phyloP scores from a whole-genome alignment of 2,329 filamentous ascomycete species.

The Cytospora paraplurivora region DNA sequence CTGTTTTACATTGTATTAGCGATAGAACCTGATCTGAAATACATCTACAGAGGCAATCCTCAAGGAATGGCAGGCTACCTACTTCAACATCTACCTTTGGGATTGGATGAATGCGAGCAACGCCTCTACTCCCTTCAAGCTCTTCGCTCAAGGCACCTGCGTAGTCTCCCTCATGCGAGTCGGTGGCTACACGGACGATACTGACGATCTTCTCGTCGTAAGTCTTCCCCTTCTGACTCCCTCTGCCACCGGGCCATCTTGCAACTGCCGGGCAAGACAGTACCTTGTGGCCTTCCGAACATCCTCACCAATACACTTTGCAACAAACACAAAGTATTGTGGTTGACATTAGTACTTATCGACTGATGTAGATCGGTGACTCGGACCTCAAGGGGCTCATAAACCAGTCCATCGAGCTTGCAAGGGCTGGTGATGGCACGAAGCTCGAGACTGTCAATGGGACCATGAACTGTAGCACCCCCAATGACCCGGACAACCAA shows the following conservation, averaged over 20 bases:
- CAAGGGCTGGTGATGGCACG: conserved; percentile 1
- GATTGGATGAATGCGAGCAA: conserved; percentile 1
- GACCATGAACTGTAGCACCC: conserved; percentile 10
- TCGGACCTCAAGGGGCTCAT: conserved; percentile 11
- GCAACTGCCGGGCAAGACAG: not conserved
- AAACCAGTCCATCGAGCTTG: conserved; percentile 11
- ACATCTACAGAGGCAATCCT: not conserved
- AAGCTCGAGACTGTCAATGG: conserved; percentile 4
- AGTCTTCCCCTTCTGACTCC: not conserved
- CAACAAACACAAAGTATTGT: not conserved
- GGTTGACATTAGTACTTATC: not conserved
- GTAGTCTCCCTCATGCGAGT: conserved; percentile 9
- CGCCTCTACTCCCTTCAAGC: not conserved
- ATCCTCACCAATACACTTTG: not conserved
- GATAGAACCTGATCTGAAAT: not conserved
- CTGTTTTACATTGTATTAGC: not conserved
- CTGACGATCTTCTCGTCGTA: not conserved
- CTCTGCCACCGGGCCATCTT: not conserved
- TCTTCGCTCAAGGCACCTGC: conserved; percentile 8
- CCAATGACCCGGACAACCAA: not conserved
- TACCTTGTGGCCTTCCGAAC: not conserved
- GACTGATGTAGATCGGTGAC: conserved; percentile 1
- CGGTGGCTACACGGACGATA: not conserved
- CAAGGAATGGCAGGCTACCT: not conserved
- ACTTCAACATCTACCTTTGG: conserved; percentile 9